Conservation (phyloP, 306 rosid genomes). For the Inga leiocalycina region DNA sequence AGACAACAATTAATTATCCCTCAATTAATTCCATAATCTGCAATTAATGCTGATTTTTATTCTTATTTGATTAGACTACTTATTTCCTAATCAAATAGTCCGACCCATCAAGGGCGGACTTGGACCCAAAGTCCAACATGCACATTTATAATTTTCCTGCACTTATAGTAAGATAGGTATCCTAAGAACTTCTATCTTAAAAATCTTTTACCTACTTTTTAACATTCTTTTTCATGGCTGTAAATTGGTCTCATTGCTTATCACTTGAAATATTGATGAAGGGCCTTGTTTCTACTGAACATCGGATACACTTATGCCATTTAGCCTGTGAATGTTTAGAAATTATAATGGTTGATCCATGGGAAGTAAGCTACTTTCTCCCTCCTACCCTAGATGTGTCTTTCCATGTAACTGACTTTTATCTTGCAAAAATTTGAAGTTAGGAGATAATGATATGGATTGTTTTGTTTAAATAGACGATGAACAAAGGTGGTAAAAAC, state of each 20-base stretch:
- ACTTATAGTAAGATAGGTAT: slow-evolving; percentile 11
- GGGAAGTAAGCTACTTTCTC: slow-evolving; percentile 69
- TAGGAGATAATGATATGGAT: background rate
- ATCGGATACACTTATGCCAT: slow-evolving; percentile 64
- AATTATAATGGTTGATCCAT: slow-evolving; percentile 88
- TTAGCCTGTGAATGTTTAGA: slow-evolving; percentile 79
- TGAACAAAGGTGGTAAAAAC: background rate
- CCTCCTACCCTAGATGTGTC: background rate
- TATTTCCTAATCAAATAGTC: no score
- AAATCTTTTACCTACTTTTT: background rate
- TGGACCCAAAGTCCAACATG: no score
- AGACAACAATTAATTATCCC: no score
- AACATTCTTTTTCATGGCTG: slow-evolving; percentile 12
- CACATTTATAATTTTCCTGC: background rate
- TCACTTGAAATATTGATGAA: slow-evolving; percentile 36
- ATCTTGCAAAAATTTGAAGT: slow-evolving; percentile 1
- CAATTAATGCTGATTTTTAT: no score
- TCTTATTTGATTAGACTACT: no score
- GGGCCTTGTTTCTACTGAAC: slow-evolving; percentile 79
- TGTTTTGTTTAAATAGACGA: slow-evolving; percentile 6
- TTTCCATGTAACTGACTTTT: slow-evolving; percentile 22
- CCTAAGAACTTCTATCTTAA: slow-evolving; percentile 9
- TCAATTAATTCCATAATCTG: no score
- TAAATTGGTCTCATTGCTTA: slow-evolving; percentile 21
- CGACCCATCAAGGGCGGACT: no score